Evolutionary conservation across 164 flowering plant species (phyloP).

Genomic region (grape (Vitis vinifera)): ASM3070453v1 NC_081814.1:25774001-25774500

Average conservation of each 20-base stretch:
- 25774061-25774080: slow-evolving; percentile 92
- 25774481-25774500: too few relatives aligned
- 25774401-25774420: too few relatives aligned
- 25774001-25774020: slow-evolving; percentile 71
- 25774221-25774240: slow-evolving; percentile 86
- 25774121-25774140: slow-evolving; percentile 91
- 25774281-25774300: not conserved
- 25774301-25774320: not conserved
- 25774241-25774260: slow-evolving; percentile 79
- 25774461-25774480: too few relatives aligned
- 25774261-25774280: slow-evolving; percentile 68
- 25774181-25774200: slow-evolving; percentile 82
- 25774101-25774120: slow-evolving; percentile 94
- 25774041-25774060: slow-evolving; percentile 91
- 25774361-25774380: too few relatives aligned
- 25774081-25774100: slow-evolving; percentile 99
- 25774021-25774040: slow-evolving; percentile 79
- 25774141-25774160: slow-evolving; percentile 90
- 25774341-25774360: too few relatives aligned
- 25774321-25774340: too few relatives aligned
- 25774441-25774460: too few relatives aligned
- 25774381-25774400: too few relatives aligned
- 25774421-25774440: too few relatives aligned
- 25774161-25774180: slow-evolving; percentile 91
- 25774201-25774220: slow-evolving; percentile 89